Base-by-base conservation (phyloP, 169 alveolate genomes). In the Toxoplasma gondii region DNA sequence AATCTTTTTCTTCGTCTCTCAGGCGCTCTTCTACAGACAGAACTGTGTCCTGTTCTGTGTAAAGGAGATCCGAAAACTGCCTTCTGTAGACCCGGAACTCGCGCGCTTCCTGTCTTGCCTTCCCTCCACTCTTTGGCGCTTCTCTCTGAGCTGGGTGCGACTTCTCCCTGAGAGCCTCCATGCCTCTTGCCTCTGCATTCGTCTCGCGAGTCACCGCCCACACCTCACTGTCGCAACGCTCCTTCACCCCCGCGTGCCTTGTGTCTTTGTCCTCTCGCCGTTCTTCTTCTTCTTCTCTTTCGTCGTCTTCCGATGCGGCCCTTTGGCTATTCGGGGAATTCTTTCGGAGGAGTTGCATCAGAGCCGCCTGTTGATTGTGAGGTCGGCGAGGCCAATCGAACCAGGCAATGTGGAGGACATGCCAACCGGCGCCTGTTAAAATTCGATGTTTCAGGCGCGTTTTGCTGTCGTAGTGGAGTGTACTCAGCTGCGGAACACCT, bases 391-490 rank as follows among this genome's bases (percentile, higher is more conserved):
- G 82, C 88, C 94, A 74, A 54, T 91, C 94, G 53, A 69, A 38
- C 90, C 90, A 74, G 10, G 88, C 90, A 27, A 91, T 78, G 78
- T 91, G 94, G 29, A 91, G 88, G 43, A 80, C 82, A 4, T 44
- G 70, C 39, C 39, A 45, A 10, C 94, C 94, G 27, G 58, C 10
- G 24, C 31, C 31, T 45, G 45, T 38, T 64, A 91, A 78, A 69
- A 91, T 53, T 5, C 94, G 94, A 44, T 91, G 94, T 53, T 74
- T 91, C 38, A 91, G 39, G 24, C 53, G 41, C 43, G 83, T 91
- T 44, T 78, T 91, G 67, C n/a, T 43, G 70, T 74, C 88, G 53
- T 91, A 91, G 38, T 16, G 45, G 38, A 74, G 45, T 43, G 0
- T 53, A 0, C 45, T 38, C n/a, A 41, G 22, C 22, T 31, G 43